Evolutionary conservation across 2,329 filamentous ascomycete genomes (phyloP).

Genomic region (Aspergillus costaricaensis): DNA sequence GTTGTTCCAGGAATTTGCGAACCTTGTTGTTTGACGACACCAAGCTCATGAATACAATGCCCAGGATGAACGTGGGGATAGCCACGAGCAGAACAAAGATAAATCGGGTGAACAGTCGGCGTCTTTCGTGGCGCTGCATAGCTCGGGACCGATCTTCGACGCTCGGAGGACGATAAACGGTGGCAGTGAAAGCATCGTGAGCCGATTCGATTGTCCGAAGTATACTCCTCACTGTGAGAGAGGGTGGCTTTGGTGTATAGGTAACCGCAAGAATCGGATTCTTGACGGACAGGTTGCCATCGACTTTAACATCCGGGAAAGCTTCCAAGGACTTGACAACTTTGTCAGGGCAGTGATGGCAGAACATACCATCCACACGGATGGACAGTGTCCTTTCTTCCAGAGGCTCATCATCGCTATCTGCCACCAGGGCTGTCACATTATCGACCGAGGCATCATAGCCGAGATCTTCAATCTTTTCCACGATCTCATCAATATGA

Average conservation of each 20-base stretch:
- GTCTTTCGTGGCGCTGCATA: conserved; percentile 71
- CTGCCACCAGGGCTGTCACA: conserved; percentile 29
- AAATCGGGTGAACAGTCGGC: conserved; percentile 68
- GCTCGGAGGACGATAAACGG: conserved; percentile 76
- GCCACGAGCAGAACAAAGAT: conserved; percentile 68
- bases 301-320: conserved; percentile 51
- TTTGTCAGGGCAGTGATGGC: conserved; percentile 65
- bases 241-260: conserved; percentile 69
- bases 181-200: conserved; percentile 66
- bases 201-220: conserved; percentile 65
- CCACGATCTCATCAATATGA: conserved; percentile 48
- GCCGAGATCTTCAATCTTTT: conserved; percentile 60
- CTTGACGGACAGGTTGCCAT: conserved; percentile 55
- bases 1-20: conserved; percentile 68
- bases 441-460: conserved; percentile 65
- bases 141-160: conserved; percentile 77
- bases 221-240: conserved; percentile 74
- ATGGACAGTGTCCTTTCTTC: conserved; percentile 63
- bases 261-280: conserved; percentile 69
- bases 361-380: conserved; percentile 71
- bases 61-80: conserved; percentile 82
- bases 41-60: conserved; percentile 88
- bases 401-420: conserved; percentile 31
- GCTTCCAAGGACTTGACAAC: conserved; percentile 40
- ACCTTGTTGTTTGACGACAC: conserved; percentile 61